Percentiles rank a stretch among this genome's conserved stretches.
Evolutionary conservation across 2,329 filamentous ascomycete genomes (phyloP).

Genomic region (Paracoccidioides lutzii): DNA sequence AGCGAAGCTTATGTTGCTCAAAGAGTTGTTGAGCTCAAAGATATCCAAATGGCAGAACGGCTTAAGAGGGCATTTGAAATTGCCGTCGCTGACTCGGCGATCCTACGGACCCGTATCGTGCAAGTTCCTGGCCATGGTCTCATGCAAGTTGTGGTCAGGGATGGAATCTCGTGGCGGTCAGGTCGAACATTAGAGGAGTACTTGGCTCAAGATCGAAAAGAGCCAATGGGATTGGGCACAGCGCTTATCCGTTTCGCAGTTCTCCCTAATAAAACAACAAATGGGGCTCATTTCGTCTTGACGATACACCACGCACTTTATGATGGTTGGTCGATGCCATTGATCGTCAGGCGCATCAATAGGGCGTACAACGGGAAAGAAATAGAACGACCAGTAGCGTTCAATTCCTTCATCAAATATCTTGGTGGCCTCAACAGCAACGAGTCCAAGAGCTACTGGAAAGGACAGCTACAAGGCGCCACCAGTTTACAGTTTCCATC

Average conservation of each 20-base stretch:
- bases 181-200: conserved; percentile 10
- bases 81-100: conserved; percentile 22
- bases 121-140: conserved; percentile 12
- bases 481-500: conserved; percentile 35
- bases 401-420: conserved; percentile 41
- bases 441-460: conserved; percentile 37
- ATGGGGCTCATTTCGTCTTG: conserved; percentile 16
- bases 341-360: conserved; percentile 23
- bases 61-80: conserved; percentile 28
- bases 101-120: conserved; percentile 30
- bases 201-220: conserved; percentile 9
- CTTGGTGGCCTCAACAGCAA: conserved; percentile 28
- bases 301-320: conserved; percentile 30
- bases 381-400: conserved; percentile 15
- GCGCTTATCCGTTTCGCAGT: conserved; percentile 14
- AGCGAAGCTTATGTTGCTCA: conserved; percentile 30
- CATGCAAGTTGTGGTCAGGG: conserved; percentile 16
- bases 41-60: conserved; percentile 15
- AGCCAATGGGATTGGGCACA: conserved; percentile 15
- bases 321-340: conserved; percentile 26
- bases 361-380: conserved; percentile 12
- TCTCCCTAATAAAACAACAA: conserved; percentile 4
- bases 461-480: conserved; percentile 33
- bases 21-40: conserved; percentile 19
- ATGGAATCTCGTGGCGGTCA: conserved; percentile 13